These are phyloP conservation scores for Pyrrhoderma noxium DNA, from an alignment of 1,284 basidiomycete species.

Conservation along the genomic window DNA sequence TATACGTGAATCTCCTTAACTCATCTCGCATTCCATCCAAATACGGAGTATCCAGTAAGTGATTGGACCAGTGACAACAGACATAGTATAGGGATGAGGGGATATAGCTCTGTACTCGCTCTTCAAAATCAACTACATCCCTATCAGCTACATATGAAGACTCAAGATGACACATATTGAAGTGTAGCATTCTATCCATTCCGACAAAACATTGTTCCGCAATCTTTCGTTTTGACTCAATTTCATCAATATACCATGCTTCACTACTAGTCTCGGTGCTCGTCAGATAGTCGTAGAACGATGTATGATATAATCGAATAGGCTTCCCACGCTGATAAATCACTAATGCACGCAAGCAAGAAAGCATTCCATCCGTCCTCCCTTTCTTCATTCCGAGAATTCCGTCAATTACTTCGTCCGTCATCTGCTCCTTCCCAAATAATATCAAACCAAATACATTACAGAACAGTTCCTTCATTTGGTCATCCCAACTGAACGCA, in stretches of 20 bases:
- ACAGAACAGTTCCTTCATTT: background rate
- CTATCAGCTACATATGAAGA: constrained; percentile 17
- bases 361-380: background rate
- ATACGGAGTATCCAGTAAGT: too few relatives aligned
- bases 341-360: background rate
- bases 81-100: too few relatives aligned
- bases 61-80: too few relatives aligned
- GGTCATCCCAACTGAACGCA: background rate
- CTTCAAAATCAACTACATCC: constrained; percentile 13
- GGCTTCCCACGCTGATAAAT: background rate
- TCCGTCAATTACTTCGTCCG: background rate
- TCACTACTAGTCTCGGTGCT: too few relatives aligned
- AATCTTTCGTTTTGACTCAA: constrained; percentile 12
- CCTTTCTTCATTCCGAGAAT: background rate
- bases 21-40: too few relatives aligned
- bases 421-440: background rate
- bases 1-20: too few relatives aligned
- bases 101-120: constrained; percentile 3
- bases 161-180: constrained; percentile 19
- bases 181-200: constrained; percentile 14
- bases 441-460: background rate
- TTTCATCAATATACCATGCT: too few relatives aligned
- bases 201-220: constrained; percentile 18
- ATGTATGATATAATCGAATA: background rate
- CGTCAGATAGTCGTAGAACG: constrained; percentile 1